A percentile compares a stretch with the other conserved stretches of the same genome.
These are phyloP conservation scores for Citrus reticulata DNA, from an alignment of 345 rosid genomes.

Conservation along the genomic window DNA sequence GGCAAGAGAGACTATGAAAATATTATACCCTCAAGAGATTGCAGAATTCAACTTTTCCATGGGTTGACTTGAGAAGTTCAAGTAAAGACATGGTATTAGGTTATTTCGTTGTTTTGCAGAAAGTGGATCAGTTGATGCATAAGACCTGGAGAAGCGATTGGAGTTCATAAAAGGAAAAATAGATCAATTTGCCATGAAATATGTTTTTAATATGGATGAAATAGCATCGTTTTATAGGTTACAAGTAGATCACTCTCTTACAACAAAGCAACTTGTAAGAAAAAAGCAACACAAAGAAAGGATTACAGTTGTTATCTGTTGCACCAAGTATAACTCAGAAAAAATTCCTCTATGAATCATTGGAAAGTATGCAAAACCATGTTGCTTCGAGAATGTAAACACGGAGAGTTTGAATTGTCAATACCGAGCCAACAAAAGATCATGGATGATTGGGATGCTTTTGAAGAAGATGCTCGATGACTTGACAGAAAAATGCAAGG, in stretches of 20 bases:
- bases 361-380: background rate
- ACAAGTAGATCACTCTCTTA: background rate
- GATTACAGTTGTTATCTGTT: background rate
- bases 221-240: background rate
- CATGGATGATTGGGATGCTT: background rate
- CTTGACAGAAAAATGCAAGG: background rate
- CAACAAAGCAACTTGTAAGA: background rate
- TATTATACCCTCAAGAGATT: background rate
- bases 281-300: background rate
- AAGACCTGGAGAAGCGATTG: accelerated
- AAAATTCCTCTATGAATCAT: background rate
- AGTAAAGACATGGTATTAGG: background rate
- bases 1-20: background rate
- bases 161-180: too few species aligned
- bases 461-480: background rate
- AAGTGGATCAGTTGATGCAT: background rate
- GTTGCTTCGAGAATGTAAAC: background rate
- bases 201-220: background rate
- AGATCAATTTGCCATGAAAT: background rate
- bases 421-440: background rate
- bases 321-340: background rate
- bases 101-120: background rate
- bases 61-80: conserved; percentile 1
- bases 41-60: background rate
- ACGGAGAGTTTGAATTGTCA: background rate